Base-by-base conservation (phyloP, 805 yeast species). In the Saturnispora saitoi region DNA sequence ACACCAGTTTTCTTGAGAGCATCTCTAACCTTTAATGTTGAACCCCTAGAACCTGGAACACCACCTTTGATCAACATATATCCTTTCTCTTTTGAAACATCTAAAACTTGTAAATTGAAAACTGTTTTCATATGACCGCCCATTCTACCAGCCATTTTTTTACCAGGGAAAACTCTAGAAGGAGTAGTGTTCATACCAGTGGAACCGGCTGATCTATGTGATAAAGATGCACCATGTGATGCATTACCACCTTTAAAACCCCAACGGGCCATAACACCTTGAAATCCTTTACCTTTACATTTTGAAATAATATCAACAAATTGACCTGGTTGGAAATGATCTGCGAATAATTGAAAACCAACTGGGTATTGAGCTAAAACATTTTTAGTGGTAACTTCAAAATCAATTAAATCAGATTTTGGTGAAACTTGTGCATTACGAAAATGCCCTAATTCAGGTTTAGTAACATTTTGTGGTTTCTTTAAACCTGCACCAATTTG, bases 101-200 rank as follows among this genome's bases (percentile, higher is more conserved):
- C 85, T 60, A 93, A 70, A 20, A 93, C 82, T 62, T 81, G 75
- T 24, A 81, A 73, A 64, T 88, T 90, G 64, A 81, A 85, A 24
- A 80, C 77, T 3, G 98, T 91, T 52, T 78, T 76, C 57, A 71
- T 73, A 48, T 77, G 73, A 53, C 78, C 82, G 56, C 99, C 99
- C 93, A 90, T 83, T 66, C 86, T 86, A 55, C 99, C 99, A 32
- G 98, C 95, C 99, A 93, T 91, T 69, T 89, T 91, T 71, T 87
- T 90, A 22, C 97, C 98, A 14, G 97, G 98, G 53, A 89, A 72
- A 47, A 89, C 87, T 72, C 99, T 85, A 61, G 96, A 97, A 12
- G 99, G 99, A 53, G 87, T 84, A 56, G 93, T 95, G 61, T 86
- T 86, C 66, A 83, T 88, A 78, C 99, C 99, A 59, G 85, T 89